phyloP scores from a whole-genome alignment of 495 filamentous ascomycete species.

The Xylaria palmicola region DNA sequence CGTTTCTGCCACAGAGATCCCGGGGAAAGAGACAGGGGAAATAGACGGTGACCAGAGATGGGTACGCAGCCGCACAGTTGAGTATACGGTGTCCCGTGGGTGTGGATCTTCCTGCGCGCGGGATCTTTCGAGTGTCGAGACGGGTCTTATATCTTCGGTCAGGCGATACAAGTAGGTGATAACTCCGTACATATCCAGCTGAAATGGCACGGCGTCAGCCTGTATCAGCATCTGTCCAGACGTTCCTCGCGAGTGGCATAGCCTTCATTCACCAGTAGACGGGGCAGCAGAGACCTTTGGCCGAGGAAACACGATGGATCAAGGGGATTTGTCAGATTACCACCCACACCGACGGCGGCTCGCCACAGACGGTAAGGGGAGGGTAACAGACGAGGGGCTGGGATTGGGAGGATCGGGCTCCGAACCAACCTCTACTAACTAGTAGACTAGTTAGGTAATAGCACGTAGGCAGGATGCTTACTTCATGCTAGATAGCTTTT shows the following conservation, averaged over 20 bases:
- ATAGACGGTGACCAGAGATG: neutral
- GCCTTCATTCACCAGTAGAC: neutral
- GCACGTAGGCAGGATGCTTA: no score
- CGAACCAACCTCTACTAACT: neutral
- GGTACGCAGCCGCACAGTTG: no score
- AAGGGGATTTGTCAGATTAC: neutral
- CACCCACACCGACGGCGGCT: neutral
- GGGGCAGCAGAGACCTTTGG: neutral
- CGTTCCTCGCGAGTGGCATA: neutral
- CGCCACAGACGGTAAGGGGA: neutral
- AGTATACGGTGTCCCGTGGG: neutral
- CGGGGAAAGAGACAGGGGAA: neutral
- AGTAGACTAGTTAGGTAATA: neutral
- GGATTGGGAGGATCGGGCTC: neutral
- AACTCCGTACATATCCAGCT: no score
- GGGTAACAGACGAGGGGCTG: constrained; percentile 2
- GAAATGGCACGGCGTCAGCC: no score
- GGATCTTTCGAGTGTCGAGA: neutral
- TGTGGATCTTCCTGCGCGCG: neutral
- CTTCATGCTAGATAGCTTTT: no score
- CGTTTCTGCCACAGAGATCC: no score
- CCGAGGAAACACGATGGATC: neutral
- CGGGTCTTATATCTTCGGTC: neutral
- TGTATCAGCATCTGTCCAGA: neutral
- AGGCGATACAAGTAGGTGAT: neutral